Percentiles rank a stretch among this genome's conserved stretches.
phyloP scores from a whole-genome alignment of 345 rosid species.

The Anacardium occidentale region DNA sequence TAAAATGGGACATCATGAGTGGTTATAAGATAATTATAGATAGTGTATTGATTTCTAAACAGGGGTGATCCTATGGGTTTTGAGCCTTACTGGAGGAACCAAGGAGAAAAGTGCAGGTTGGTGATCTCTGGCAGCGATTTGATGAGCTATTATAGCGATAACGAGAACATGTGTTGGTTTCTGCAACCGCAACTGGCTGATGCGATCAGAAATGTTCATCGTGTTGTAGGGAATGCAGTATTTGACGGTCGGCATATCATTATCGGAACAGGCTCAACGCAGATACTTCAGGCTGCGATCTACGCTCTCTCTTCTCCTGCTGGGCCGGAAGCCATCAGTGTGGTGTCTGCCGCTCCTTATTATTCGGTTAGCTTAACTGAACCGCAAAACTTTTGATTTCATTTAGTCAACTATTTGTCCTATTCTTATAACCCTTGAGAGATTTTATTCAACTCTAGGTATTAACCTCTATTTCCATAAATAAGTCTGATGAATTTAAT shows the following conservation, averaged over 20 bases:
- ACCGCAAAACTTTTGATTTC: not conserved
- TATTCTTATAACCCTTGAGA: not conserved
- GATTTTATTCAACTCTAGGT: too few species aligned
- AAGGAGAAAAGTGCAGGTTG: constrained; percentile 61
- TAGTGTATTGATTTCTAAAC: constrained; percentile 18
- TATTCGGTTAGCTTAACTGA: constrained; percentile 59
- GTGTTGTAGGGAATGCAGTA: constrained; percentile 59
- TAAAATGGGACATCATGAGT: too few species aligned
- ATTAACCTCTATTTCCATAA: too few species aligned
- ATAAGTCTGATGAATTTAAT: not conserved
- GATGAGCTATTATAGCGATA: constrained; percentile 87
- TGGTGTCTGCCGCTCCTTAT: constrained; percentile 88
- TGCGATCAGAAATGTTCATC: constrained; percentile 65
- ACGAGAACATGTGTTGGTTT: constrained; percentile 66
- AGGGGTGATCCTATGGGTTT: constrained; percentile 93
- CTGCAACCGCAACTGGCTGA: constrained; percentile 56
- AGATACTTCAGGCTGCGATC: constrained; percentile 68
- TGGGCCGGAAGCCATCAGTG: constrained; percentile 50
- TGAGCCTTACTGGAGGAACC: constrained; percentile 66
- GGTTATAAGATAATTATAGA: too few species aligned
- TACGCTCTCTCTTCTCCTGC: constrained; percentile 61
- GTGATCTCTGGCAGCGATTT: constrained; percentile 56
- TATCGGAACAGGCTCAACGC: constrained; percentile 89
- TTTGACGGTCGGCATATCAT: constrained; percentile 48
- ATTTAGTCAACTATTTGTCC: not conserved